Evolutionary conservation across 2,329 filamentous ascomycete species (phyloP).

Genomic region (Monosporascus sp.): DNA sequence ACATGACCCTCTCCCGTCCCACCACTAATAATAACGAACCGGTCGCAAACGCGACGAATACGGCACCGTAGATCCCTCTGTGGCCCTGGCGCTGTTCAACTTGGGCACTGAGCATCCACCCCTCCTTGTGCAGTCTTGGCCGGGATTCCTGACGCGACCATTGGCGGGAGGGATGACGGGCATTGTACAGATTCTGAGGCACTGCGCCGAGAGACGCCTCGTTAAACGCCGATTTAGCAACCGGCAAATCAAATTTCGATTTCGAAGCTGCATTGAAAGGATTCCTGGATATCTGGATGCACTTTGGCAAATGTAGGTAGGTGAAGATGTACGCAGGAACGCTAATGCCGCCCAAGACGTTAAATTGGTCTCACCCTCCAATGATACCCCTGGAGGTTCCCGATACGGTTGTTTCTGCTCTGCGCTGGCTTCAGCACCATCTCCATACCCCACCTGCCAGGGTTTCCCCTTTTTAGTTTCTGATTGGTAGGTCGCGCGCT

Average conservation of each 20-base stretch:
- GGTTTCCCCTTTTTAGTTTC: constrained; percentile 8
- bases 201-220: constrained; percentile 13
- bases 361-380: not conserved
- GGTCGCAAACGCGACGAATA: constrained; percentile 3
- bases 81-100: constrained; percentile 2
- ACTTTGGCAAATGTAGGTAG: constrained; percentile 13
- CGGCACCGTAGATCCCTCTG: not conserved
- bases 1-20: constrained; percentile 11
- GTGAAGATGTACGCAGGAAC: not conserved
- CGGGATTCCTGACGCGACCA: constrained; percentile 21
- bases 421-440: not conserved
- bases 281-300: constrained; percentile 12
- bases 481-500: constrained; percentile 12
- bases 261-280: constrained; percentile 18
- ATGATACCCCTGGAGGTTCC: no score
- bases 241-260: constrained; percentile 12
- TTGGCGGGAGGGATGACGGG: constrained; percentile 15
- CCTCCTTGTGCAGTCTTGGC: constrained; percentile 11
- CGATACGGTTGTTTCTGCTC: not conserved
- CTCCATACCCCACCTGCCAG: constrained; percentile 1
- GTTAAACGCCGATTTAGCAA: constrained; percentile 8
- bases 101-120: constrained; percentile 2
- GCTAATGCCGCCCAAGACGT: not conserved
- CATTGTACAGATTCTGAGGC: constrained; percentile 10
- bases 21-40: not conserved